Base-by-base conservation (phyloP, 257 asterid species). In the Asclepias syriaca region DNA sequence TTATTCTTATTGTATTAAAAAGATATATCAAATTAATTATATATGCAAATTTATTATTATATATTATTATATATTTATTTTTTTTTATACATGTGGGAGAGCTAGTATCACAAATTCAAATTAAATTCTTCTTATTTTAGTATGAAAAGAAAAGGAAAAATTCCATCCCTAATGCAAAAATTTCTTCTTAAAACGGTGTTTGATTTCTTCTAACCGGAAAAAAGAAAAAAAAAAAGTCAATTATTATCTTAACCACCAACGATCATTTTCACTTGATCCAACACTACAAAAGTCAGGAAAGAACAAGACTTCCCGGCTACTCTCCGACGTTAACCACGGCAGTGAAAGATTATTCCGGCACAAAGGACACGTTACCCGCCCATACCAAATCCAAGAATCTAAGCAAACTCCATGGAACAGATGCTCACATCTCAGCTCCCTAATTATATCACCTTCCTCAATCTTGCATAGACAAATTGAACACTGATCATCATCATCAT, bases 361-460 rank as follows among this genome's bases (percentile, higher is more conserved):
- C 9, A 82, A 55, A 0, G 85, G 85, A 60, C 85, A 82, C 1
- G 81, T 78, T 4, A 40, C 46, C 8, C 66, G 49, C 10, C 79
- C 79, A 21, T 34, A 50, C n/a, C 75, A 72, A 37, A 78, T 18
- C 85, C 83, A 82, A 19, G 78, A 58, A 65, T 82, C 83, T 1
- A 78, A 71, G 56, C 85, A 82, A 45, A 53, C 79, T 72, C 72
- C 60, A 22, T 78, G 85, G 15, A 78, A 82, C 67, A 72, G 3
- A 70, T 82, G 85, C 29, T 64, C 65, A 73, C 85, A 78, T 27
- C 65, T 79, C 37, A 82, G 63, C 60, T 78, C 85, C 48, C 75
- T 66, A 22, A 76, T 46, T 49, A 76, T 81, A 21, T 66, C 68
- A 12, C 79, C 79, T 76, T 73, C 75, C 39, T 79, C 81, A 51